Conservation (phyloP, 805 yeast species). For the Priceomyces fermenticarens region DNA sequence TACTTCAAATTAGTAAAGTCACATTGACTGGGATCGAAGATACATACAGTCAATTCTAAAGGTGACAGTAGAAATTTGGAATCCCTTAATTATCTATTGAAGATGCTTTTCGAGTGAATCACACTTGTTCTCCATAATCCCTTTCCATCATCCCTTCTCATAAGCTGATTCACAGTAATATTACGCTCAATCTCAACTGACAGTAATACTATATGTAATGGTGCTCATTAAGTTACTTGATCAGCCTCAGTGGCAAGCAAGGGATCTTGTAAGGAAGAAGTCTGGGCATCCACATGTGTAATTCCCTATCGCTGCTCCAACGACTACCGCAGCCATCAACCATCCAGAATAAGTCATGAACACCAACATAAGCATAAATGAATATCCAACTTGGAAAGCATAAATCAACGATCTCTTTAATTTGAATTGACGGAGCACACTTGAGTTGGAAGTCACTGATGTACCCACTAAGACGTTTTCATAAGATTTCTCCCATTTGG, state of each 20-base stretch:
- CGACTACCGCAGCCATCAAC: constrained; percentile 70
- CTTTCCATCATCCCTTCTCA: too few species aligned
- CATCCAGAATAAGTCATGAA: constrained; percentile 88
- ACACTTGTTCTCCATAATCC: too few species aligned
- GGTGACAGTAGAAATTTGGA: too few species aligned
- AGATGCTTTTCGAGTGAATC: too few species aligned
- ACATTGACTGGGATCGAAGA: too few species aligned
- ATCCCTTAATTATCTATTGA: too few species aligned
- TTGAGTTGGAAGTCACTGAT: constrained; percentile 5
- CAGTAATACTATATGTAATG: too few species aligned
- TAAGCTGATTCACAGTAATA: too few species aligned
- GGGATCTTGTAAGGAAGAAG: constrained; percentile 11
- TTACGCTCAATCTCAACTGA: too few species aligned
- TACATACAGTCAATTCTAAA: too few species aligned
- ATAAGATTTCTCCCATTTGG: constrained; percentile 24
- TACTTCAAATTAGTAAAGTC: too few species aligned
- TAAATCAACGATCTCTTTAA: constrained; percentile 45
- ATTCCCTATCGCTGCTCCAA: constrained; percentile 72
- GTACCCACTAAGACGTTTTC: constrained; percentile 9
- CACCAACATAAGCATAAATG: constrained; percentile 72
- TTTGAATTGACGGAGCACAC: constrained; percentile 12
- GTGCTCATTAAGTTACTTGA: too few species aligned
- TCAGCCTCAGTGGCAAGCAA: constrained; percentile 22
- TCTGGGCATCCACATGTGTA: constrained; percentile 49
- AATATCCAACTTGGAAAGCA: constrained; percentile 65